Percentiles rank a stretch among this genome's conserved stretches.
These are phyloP conservation scores for Suillus discolor DNA, from an alignment of 768 basidiomycete species.

Conservation along the genomic window DNA sequence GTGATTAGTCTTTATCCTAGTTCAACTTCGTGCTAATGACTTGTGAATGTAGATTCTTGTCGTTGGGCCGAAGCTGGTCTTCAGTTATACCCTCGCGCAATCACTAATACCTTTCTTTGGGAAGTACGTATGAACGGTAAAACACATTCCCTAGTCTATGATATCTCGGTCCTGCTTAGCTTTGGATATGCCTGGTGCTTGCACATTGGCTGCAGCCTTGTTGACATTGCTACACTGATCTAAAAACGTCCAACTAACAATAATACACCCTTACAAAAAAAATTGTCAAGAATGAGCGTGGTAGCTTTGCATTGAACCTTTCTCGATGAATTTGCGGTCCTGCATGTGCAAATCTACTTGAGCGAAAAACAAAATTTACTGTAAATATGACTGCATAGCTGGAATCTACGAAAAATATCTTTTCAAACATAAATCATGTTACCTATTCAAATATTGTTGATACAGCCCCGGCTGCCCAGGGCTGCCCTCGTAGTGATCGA, in stretches of 20 bases:
- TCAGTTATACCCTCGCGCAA: slow-evolving; percentile 97
- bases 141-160: not conserved
- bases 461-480: too few relatives aligned
- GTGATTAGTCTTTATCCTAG: slow-evolving; percentile 39
- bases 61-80: slow-evolving; percentile 96
- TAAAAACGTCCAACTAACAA: not conserved
- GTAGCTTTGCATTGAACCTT: not conserved
- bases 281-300: not conserved
- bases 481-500: not conserved
- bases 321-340: not conserved
- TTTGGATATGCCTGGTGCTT: not conserved
- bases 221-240: not conserved
- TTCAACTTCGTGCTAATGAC: slow-evolving; percentile 27
- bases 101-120: slow-evolving; percentile 91
- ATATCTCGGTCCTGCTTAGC: not conserved
- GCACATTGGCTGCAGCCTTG: not conserved
- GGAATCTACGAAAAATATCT: too few relatives aligned
- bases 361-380: not conserved
- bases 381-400: not conserved
- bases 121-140: slow-evolving; percentile 66
- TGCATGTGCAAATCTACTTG: not conserved
- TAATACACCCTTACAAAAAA: not conserved
- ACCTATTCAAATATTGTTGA: not conserved
- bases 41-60: slow-evolving; percentile 76
- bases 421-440: not conserved